These are phyloP conservation scores for Rhizoctonia solani DNA, from an alignment of 1,284 basidiomycete genomes.

Conservation along the genomic window DNA sequence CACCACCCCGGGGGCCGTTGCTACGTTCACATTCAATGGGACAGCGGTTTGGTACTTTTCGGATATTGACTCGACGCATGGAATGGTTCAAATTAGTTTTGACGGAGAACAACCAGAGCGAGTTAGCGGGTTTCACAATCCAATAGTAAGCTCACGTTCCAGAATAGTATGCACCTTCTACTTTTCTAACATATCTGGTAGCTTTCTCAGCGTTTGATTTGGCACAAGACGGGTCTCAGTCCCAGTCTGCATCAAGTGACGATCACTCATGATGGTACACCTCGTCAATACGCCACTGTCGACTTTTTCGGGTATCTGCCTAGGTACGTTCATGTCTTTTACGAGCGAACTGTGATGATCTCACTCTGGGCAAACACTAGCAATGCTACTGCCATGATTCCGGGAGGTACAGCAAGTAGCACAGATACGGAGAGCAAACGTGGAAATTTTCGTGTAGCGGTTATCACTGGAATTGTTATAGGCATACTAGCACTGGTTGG, in stretches of 20 bases:
- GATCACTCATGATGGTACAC: not conserved
- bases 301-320: conserved; percentile 21
- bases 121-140: not conserved
- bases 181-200: not conserved
- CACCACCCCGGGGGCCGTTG: not conserved
- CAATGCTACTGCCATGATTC: too few relatives aligned
- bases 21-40: conserved; percentile 9
- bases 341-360: too few relatives aligned
- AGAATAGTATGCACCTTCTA: not conserved
- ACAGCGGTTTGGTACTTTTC: conserved; percentile 28
- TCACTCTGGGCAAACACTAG: too few relatives aligned
- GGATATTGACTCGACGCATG: not conserved
- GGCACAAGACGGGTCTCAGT: conserved; percentile 3
- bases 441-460: too few relatives aligned
- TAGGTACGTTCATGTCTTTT: too few relatives aligned
- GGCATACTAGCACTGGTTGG: too few relatives aligned
- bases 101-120: not conserved
- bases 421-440: too few relatives aligned
- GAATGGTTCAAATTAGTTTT: not conserved
- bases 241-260: not conserved
- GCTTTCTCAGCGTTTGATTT: conserved; percentile 1
- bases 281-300: not conserved
- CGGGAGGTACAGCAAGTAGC: too few relatives aligned
- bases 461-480: too few relatives aligned
- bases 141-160: not conserved